Evolutionary conservation across 2,329 filamentous ascomycete species (phyloP), one percentile per base, ranked within the genome.

Genomic region (Zymoseptoria pseudotritici): DNA sequence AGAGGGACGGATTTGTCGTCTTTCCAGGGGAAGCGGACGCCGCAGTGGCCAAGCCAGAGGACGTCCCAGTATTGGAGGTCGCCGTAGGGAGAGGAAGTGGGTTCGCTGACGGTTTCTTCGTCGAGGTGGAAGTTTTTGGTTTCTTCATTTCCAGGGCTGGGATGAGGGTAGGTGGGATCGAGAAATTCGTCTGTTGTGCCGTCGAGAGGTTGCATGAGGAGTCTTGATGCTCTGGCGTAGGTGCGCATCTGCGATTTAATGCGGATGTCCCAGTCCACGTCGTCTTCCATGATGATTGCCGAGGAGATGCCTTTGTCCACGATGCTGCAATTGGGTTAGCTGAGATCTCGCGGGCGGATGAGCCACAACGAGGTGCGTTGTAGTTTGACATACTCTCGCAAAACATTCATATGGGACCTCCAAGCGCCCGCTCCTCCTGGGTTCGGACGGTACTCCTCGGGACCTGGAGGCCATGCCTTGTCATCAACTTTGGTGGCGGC

Each of bases 191-290:
- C 50, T 11, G n/a, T 42, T 13, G 60, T 58, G 7, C 54, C 46
- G 1, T 22, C 19, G 8, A 64, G 19, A 22, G 67, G 67, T 42
- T 69, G 70, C 63, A 76, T 64, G 11, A 77, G 63, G 52, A 72
- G 67, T 58, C 74, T 72, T 8, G 71, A 71, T 49, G 75, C 75
- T 58, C 66, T 73, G 55, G 76, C 74, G 26, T 75, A 69, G 24
- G 54, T 54, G 17, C 57, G 59, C 75, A 58, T 75, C 68, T 53
- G 76, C 66, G 31, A 71, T 63, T 65, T 76, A 57, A 78, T 72
- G 46, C 72, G 75, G 36, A 77, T 71, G 63, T 77, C 75, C 74
- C 74, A 78, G 58, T 78, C 76, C 29, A 75, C 74, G 57, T 78
- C 76, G 64, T 76, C 75, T 68, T 78, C 76, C 29, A 77, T 68